Conservation (phyloP, 2,329 filamentous ascomycete species). For the Beauveria australis region DNA sequence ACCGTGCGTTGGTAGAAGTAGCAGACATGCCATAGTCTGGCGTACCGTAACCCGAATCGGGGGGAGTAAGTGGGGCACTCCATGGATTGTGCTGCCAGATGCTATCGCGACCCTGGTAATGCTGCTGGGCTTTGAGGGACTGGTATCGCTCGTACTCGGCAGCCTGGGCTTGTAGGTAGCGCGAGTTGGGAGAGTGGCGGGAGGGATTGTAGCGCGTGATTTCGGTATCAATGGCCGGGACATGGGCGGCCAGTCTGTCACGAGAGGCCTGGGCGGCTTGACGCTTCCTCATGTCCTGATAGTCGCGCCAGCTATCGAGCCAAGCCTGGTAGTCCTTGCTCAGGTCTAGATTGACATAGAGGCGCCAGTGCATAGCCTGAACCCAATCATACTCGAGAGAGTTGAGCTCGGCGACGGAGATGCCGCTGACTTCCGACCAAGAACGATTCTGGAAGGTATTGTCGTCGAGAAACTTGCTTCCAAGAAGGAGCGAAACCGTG, state of each 20-base stretch:
- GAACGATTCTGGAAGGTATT: constrained; percentile 97
- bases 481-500: constrained; percentile 74
- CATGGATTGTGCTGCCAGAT: constrained; percentile 38
- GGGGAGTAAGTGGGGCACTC: constrained; percentile 47
- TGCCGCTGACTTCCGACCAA: constrained; percentile 92
- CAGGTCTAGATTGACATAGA: constrained; percentile 77
- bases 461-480: constrained; percentile 93
- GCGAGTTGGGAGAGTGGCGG: constrained; percentile 30
- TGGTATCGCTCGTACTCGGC: constrained; percentile 44
- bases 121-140: constrained; percentile 34
- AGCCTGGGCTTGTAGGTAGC: constrained; percentile 47
- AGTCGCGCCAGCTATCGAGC: constrained; percentile 53
- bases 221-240: constrained; percentile 39
- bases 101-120: constrained; percentile 38
- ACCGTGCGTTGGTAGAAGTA: constrained; percentile 44
- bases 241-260: constrained; percentile 40
- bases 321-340: constrained; percentile 62
- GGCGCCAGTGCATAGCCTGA: constrained; percentile 68
- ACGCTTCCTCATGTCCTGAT: constrained; percentile 48
- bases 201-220: constrained; percentile 31
- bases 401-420: constrained; percentile 77
- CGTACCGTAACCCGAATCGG: constrained; percentile 54
- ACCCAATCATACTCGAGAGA: constrained; percentile 83
- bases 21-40: constrained; percentile 51
- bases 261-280: constrained; percentile 39